These are phyloP conservation scores for Pelargonium fulgidum DNA, from an alignment of 441 rosid genomes.

Conservation along the genomic window DNA sequence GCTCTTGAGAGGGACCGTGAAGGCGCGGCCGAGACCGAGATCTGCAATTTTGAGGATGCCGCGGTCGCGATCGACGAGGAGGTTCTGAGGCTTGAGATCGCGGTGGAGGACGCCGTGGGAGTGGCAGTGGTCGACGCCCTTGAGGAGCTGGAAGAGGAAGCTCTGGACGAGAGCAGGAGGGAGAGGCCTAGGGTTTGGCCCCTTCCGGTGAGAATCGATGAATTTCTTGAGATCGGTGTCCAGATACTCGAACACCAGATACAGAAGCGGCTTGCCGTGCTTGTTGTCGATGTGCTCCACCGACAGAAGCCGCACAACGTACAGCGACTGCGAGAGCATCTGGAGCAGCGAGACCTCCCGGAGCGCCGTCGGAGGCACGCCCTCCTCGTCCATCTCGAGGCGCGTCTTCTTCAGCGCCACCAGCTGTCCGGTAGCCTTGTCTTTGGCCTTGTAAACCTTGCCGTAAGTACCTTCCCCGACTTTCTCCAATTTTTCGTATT, in stretches of 20 bases:
- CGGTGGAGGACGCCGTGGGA: conserved; percentile 95
- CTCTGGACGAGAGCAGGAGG: conserved; percentile 49
- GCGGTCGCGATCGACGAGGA: conserved; percentile 71
- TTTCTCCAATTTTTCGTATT: conserved; percentile 89
- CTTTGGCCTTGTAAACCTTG: conserved; percentile 88
- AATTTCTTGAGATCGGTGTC: conserved; percentile 93
- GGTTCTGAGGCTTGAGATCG: conserved; percentile 91
- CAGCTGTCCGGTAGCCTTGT: conserved; percentile 62
- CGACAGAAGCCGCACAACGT: conserved; percentile 80
- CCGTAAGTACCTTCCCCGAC: conserved; percentile 96
- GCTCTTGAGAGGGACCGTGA: conserved; percentile 84
- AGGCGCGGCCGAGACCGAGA: conserved; percentile 83
- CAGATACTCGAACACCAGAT: conserved; percentile 80
- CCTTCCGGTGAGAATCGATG: conserved; percentile 70
- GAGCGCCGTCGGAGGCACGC: conserved; percentile 90
- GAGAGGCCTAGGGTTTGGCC: conserved; percentile 64
- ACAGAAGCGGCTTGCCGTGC: conserved; percentile 56
- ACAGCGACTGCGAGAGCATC: conserved; percentile 87
- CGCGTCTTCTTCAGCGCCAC: conserved; percentile 89
- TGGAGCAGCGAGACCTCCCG: conserved; percentile 92
- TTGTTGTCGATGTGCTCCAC: conserved; percentile 67
- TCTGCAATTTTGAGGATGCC: conserved; percentile 89
- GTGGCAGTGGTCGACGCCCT: conserved; percentile 93
- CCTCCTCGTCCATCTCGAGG: conserved; percentile 95
- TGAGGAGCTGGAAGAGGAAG: conserved; percentile 74